Base-by-base conservation (phyloP, 768 basidiomycete species). In the Lentinula edodes region DNA sequence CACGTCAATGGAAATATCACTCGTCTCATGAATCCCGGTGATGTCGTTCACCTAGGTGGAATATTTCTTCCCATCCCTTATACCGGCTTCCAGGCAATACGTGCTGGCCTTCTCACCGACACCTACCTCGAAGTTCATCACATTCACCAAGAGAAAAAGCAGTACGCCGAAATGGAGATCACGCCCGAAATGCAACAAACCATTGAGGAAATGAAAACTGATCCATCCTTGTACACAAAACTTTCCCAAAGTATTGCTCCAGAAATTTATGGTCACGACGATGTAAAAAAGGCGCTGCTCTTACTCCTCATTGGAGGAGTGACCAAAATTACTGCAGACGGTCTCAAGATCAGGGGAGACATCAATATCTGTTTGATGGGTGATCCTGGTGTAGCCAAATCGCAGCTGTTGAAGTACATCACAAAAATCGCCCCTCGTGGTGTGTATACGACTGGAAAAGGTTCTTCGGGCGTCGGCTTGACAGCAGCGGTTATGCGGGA, bases 401-500 rank as follows among this genome's bases (percentile, higher is more conserved):
- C 95, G 13, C 97, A 99, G 70, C 72, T 97, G 34, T 82, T 97
- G 61, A 99, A 99, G 75, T 98, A 98, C 67, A 99, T 99, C 67
- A 93, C 96, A 20, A 99, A 99, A 73, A 90, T 99, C 66, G 97
- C 97, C 2, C 97, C 97, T 28, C 84, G 97, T 67, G 97, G 97
- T 20, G 89, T 99, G 23, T 98, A 99, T 71, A 99, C 97, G 10
- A 99, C 97, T 5, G 97, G 97, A 63, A 93, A 95, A 72, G 97
- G 97, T 66, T 98, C 96, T 5, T 98, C 96, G 1, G 97, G 97
- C 18, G 97, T 99, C 53, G 97, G 97, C 84, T 80, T 99, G 51
- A 99, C 97, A 1, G 97, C 97, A 10, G 97, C 97, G 18, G 97
- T 99, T 57, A 98, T 99, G 95, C 84, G 95, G 50, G 97, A 99